Conservation (phyloP, 257 asterid species). For the Asclepias syriaca region DNA sequence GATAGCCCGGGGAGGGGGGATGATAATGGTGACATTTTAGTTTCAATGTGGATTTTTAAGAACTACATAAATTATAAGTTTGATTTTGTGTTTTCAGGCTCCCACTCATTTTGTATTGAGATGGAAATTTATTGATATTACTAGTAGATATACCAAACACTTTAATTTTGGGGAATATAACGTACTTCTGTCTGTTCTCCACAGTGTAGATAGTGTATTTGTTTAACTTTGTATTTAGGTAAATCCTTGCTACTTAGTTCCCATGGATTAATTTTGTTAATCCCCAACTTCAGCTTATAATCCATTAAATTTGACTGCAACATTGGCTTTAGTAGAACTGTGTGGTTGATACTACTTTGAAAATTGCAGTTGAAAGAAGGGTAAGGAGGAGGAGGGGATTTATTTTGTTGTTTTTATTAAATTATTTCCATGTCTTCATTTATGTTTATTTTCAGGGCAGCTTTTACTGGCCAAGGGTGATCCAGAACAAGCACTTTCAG, state of each 20-base stretch:
- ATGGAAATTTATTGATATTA: neutral
- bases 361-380: neutral
- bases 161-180: neutral
- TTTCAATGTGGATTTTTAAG: neutral
- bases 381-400: neutral
- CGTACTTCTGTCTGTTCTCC: neutral
- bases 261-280: neutral
- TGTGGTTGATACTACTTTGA: neutral
- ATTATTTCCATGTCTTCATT: constrained; percentile 1
- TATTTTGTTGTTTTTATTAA: constrained; percentile 8
- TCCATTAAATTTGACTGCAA: neutral
- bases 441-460: constrained; percentile 60
- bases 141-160: neutral
- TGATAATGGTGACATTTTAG: neutral
- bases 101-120: neutral
- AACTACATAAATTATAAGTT: neutral
- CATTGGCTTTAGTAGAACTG: neutral
- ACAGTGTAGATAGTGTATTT: no score
- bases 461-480: constrained; percentile 97
- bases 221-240: neutral
- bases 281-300: neutral
- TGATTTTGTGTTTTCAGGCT: neutral
- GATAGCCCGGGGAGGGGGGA: neutral
- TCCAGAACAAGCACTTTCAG: constrained; percentile 80
- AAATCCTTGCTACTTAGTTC: neutral